Base-by-base conservation (phyloP, 352 stramenopile species). In the Phytophthora parvispora region DNA sequence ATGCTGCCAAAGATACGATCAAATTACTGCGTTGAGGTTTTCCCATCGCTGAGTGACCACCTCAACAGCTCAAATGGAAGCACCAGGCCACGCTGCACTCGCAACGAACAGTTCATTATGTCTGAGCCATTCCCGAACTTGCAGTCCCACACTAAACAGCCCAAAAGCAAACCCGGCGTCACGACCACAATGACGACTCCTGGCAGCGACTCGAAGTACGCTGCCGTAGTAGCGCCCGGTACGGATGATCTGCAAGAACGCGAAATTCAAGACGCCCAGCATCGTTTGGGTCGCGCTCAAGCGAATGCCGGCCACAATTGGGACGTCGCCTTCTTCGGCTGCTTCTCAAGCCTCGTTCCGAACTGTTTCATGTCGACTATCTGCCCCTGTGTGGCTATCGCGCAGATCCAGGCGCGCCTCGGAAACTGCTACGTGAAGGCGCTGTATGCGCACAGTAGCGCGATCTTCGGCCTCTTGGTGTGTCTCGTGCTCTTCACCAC, bases 301-400 rank as follows among this genome's bases (percentile, higher is more conserved):
- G 15, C 20, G 15, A 1, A 45, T 10, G 38, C 4, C 32, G 15
- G 9, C 36, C 15, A 18, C 67, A 75, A 22, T 45, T 84, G 75
- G 78, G 65, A 72, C 27, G 54, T 68, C 7, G 50, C 69, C 16
- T 68, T 84, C 42, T 80, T 77, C 59, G 73, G 53, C 31, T 86
- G 75, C 64, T 82, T 76, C 50, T 31, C 60, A 10, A 70, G 47
- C 48, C 69, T 69, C 12, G 34, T 83, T 56, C 75, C 78, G 36
- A 86, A 84, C 56, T 84, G 72, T 64, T 77, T 60, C 45, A 80
- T 82, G 65, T 65, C 71, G 27, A 70, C 58, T 25, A 48, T 74
- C 47, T 86, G 78, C 27, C 75, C 78, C 0, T 86, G 72, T 42
- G 67, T 86, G 32, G 71, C 74, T 18, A 32, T 83, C 8, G 71